phyloP scores from a whole-genome alignment of 192 early-diverging fungal species.

The Backusella psychrophila region DNA sequence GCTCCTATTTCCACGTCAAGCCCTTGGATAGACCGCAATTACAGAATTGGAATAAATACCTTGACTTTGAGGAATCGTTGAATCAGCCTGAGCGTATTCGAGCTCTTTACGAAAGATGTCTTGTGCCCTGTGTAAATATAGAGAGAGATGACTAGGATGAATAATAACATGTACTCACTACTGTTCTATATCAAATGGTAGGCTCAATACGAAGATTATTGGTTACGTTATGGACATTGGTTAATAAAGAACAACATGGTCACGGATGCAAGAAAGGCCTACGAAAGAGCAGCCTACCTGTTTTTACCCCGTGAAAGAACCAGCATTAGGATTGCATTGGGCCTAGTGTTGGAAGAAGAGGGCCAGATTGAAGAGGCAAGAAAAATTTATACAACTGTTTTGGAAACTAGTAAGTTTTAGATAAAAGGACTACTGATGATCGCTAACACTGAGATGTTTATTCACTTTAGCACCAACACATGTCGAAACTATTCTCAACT shows the following conservation, averaged over 20 bases:
- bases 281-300: slow-evolving; percentile 47
- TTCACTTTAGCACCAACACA: slow-evolving; percentile 58
- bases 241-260: slow-evolving; percentile 44
- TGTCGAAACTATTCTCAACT: slow-evolving; percentile 60
- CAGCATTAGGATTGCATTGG: slow-evolving; percentile 53
- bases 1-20: slow-evolving; percentile 80
- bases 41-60: slow-evolving; percentile 67
- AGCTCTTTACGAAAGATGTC: slow-evolving; percentile 69
- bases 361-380: slow-evolving; percentile 55
- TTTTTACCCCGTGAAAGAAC: slow-evolving; percentile 60
- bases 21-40: slow-evolving; percentile 69
- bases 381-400: slow-evolving; percentile 50
- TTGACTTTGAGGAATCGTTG: slow-evolving; percentile 69
- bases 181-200: slow-evolving; percentile 18
- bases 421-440: background rate
- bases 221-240: slow-evolving; percentile 67
- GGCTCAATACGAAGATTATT: slow-evolving; percentile 80
- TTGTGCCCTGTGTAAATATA: slow-evolving; percentile 68
- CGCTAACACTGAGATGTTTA: background rate
- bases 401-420: slow-evolving; percentile 47
- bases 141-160: too few species aligned
- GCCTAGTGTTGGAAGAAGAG: slow-evolving; percentile 63
- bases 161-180: background rate
- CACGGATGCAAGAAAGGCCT: slow-evolving; percentile 49
- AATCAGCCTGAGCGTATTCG: slow-evolving; percentile 56